A percentile compares a stretch with the other conserved stretches of the same genome.
phyloP scores from a whole-genome alignment of 352 stramenopile species.

The Pelagophyceae sp. region DNA sequence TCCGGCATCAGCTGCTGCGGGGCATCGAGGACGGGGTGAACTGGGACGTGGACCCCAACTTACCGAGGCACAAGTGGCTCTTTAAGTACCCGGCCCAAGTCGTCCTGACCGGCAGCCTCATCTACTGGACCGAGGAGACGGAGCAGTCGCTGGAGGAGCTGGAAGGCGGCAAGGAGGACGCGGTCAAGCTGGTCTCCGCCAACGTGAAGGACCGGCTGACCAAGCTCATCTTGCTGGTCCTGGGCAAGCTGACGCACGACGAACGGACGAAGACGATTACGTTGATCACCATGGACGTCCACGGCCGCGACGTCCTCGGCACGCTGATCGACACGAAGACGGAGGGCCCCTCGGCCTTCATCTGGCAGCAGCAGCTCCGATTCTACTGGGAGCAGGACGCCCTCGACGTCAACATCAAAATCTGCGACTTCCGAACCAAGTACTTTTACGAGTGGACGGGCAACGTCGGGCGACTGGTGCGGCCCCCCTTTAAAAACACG shows the following conservation, averaged over 20 bases:
- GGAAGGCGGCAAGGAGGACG: conserved; percentile 85
- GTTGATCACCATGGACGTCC: conserved; percentile 92
- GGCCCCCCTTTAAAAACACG: no score
- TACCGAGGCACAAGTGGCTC: conserved; percentile 89
- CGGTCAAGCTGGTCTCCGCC: conserved; percentile 85
- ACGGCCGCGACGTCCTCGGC: conserved; percentile 85
- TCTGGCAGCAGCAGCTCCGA: conserved; percentile 87
- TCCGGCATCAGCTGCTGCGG: conserved; percentile 72
- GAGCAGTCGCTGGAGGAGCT: conserved; percentile 85
- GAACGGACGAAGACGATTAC: conserved; percentile 87
- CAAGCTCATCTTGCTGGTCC: conserved; percentile 82
- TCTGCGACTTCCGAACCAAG: conserved; percentile 90
- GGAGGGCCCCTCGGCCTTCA: conserved; percentile 75
- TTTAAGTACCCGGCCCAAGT: conserved; percentile 89
- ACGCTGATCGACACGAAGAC: conserved; percentile 79
- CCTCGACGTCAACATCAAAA: conserved; percentile 88
- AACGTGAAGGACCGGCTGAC: conserved; percentile 75
- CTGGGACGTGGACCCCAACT: conserved; percentile 81
- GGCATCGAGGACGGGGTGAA: conserved; percentile 80
- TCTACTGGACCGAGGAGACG: conserved; percentile 94
- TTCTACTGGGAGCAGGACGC: conserved; percentile 86
- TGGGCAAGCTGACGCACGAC: conserved; percentile 59
- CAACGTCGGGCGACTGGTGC: conserved; percentile 84
- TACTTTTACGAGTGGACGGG: conserved; percentile 93
- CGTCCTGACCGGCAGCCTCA: conserved; percentile 82